Base-by-base conservation (phyloP, 2,329 filamentous ascomycete species). In the Fusarium metavorans region DNA sequence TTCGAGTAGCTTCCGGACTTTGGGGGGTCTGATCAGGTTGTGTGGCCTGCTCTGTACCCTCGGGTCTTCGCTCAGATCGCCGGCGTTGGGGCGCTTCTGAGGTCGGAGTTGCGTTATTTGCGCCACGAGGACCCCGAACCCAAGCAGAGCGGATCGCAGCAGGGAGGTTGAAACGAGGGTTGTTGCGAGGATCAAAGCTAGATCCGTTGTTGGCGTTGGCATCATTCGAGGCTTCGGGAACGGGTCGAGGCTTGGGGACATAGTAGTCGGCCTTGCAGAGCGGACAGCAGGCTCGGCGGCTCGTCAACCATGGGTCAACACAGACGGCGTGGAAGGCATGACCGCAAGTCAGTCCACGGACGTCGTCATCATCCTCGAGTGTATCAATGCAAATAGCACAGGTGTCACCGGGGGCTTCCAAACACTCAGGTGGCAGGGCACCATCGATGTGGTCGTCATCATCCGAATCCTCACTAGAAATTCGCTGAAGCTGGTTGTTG, bases 241-340 rank as follows among this genome's bases (percentile, higher is more conserved):
- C 81, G 4, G 93, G 87, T 18, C 95, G 93, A 60, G 95, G 94
- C 84, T 98, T 98, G 0, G 97, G 96, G 4, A 95, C 92, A 82
- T 97, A 98, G 83, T 98, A 99, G 81, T 99, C 97, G 45, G 96
- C 94, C 85, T 99, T 99, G 88, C 97, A 99, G 8, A 99, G 91
- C 7, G 97, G 97, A 82, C 97, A 99, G 86, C 96, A 98, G 30
- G 97, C 97, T 75, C 96, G 92, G 73, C 97, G 91, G 80, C 94
- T 95, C 11, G 97, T 99, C 73, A 99, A 86, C 97, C 97, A 99
- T 13, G 97, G 97, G 78, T 99, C 97, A 58, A 99, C 91, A 81
- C 97, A 99, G 43, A 93, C 94, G 60, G 95, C 95, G 82, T 99
- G 97, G 89, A 98, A 99, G 64, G 96, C 95, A 83, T 99, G 97